Evolutionary conservation across 352 stramenopile species (phyloP).

Genomic region (Elongisporangium senticosum): DNA sequence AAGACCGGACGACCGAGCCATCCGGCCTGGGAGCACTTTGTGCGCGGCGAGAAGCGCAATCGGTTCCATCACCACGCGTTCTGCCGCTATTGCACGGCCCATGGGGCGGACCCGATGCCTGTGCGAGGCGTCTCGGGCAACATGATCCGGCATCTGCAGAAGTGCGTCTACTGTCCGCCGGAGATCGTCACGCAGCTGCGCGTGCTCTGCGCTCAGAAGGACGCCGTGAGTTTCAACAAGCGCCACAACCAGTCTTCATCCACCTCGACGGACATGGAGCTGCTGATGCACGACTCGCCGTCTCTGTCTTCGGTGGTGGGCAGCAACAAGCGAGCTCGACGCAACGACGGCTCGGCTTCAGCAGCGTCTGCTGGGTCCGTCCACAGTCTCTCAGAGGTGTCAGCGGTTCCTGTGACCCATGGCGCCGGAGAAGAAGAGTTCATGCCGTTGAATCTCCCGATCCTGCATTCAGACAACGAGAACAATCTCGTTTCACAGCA

Average conservation of each 20-base stretch:
- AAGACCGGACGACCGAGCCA: slow-evolving; percentile 67
- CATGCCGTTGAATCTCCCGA: slow-evolving; percentile 37
- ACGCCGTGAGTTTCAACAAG: slow-evolving; percentile 70
- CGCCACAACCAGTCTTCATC: slow-evolving; percentile 27
- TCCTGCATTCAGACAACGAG: slow-evolving; percentile 19
- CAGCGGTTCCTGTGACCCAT: neutral
- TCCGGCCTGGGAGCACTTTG: slow-evolving; percentile 74
- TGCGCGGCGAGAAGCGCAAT: slow-evolving; percentile 73
- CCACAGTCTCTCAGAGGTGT: neutral
- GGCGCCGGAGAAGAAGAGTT: slow-evolving; percentile 27
- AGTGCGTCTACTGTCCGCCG: slow-evolving; percentile 66
- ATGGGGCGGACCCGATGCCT: slow-evolving; percentile 36
- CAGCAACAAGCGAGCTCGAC: slow-evolving; percentile 22
- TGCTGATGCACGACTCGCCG: slow-evolving; percentile 24
- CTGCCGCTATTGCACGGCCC: slow-evolving; percentile 60
- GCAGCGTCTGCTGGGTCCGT: neutral
- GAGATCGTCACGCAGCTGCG: slow-evolving; percentile 66
- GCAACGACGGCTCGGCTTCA: slow-evolving; percentile 1
- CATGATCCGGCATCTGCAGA: slow-evolving; percentile 82
- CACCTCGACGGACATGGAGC: slow-evolving; percentile 27
- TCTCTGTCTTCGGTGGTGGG: slow-evolving; percentile 1
- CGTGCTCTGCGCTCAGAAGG: slow-evolving; percentile 60
- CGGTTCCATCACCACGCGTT: slow-evolving; percentile 79
- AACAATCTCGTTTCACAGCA: neutral
- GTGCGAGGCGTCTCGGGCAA: slow-evolving; percentile 72